Evolutionary conservation across 1,284 basidiomycete genomes (phyloP).

Genomic region (Malassezia caprae): DNA sequence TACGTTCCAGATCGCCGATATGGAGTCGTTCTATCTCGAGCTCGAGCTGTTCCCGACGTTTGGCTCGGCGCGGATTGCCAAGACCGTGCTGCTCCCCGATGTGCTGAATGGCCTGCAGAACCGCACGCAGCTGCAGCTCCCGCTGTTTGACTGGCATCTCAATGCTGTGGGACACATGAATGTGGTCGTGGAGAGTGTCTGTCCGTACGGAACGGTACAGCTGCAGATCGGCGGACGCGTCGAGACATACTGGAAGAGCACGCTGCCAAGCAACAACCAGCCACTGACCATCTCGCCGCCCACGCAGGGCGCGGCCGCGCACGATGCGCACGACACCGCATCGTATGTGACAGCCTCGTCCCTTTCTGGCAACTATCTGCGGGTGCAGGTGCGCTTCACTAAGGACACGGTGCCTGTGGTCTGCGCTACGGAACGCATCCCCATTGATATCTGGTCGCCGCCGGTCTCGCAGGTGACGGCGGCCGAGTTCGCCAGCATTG

Average conservation of each 20-base stretch:
- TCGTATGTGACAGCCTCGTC: slow-evolving; percentile 68
- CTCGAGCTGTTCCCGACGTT: slow-evolving; percentile 96
- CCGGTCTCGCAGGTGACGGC: slow-evolving; percentile 72
- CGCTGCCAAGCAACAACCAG: slow-evolving; percentile 27
- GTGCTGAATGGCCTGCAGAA: slow-evolving; percentile 55
- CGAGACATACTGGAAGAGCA: slow-evolving; percentile 48
- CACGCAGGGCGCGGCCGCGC: slow-evolving; percentile 19
- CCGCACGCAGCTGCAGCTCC: slow-evolving; percentile 49
- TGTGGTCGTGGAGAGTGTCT: slow-evolving; percentile 78
- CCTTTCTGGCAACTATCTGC: slow-evolving; percentile 74
- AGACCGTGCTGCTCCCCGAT: slow-evolving; percentile 74
- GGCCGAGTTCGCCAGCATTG: slow-evolving; percentile 65
- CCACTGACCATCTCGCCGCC: not conserved
- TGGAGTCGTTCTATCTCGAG: slow-evolving; percentile 71
- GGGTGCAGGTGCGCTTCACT: slow-evolving; percentile 80
- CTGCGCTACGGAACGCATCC: slow-evolving; percentile 63
- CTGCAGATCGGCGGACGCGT: slow-evolving; percentile 83
- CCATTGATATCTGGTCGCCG: slow-evolving; percentile 63
- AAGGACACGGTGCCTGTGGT: slow-evolving; percentile 77
- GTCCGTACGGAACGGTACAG: slow-evolving; percentile 81
- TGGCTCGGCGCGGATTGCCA: slow-evolving; percentile 92
- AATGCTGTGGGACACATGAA: slow-evolving; percentile 91
- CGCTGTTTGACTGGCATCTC: slow-evolving; percentile 81
- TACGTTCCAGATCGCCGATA: slow-evolving; percentile 70
- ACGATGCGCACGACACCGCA: slow-evolving; percentile 13